Percentiles rank a stretch among this genome's conserved stretches.
These are phyloP conservation scores for Diaporthe citrichinensis DNA, from an alignment of 2,329 filamentous ascomycete genomes.

Conservation along the genomic window DNA sequence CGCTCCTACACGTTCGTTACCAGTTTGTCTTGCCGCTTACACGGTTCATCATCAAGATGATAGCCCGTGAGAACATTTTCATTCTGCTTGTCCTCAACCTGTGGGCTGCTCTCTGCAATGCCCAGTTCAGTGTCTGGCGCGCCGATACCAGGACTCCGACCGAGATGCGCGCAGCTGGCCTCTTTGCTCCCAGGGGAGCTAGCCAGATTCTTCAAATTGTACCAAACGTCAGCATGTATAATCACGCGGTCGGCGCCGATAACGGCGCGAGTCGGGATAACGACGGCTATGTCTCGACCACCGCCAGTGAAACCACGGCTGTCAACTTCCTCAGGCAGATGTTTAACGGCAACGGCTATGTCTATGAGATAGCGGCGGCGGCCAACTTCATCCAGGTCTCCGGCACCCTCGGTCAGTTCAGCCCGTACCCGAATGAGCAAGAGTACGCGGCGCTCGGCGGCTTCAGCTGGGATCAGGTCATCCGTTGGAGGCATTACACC, in stretches of 20 bases:
- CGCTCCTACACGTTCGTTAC: background rate
- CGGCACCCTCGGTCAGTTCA: slow-evolving; percentile 12
- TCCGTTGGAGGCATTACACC: slow-evolving; percentile 17
- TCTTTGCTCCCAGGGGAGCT: slow-evolving; percentile 9
- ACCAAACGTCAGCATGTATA: slow-evolving; percentile 17
- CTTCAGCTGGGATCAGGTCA: slow-evolving; percentile 25
- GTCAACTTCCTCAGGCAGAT: slow-evolving; percentile 3
- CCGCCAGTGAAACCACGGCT: slow-evolving; percentile 8
- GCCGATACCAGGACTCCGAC: slow-evolving; percentile 14
- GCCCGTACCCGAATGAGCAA: slow-evolving; percentile 9
- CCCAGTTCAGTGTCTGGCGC: slow-evolving; percentile 12
- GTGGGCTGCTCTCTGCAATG: slow-evolving; percentile 9
- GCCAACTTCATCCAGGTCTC: slow-evolving; percentile 27
- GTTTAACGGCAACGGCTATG: slow-evolving; percentile 4
- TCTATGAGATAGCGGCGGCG: slow-evolving; percentile 18
- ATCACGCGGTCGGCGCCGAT: background rate
- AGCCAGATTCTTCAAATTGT: background rate
- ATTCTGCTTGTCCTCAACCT: background rate
- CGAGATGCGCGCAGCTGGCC: slow-evolving; percentile 16
- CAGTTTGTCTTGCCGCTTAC: background rate
- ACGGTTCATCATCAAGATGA: background rate
- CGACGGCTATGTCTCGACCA: slow-evolving; percentile 24
- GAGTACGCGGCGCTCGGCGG: slow-evolving; percentile 22
- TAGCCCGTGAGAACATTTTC: background rate
- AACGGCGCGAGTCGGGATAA: slow-evolving; percentile 2